phyloP scores from a whole-genome alignment of 352 stramenopile genomes.

The Phytophthora citricola region DNA sequence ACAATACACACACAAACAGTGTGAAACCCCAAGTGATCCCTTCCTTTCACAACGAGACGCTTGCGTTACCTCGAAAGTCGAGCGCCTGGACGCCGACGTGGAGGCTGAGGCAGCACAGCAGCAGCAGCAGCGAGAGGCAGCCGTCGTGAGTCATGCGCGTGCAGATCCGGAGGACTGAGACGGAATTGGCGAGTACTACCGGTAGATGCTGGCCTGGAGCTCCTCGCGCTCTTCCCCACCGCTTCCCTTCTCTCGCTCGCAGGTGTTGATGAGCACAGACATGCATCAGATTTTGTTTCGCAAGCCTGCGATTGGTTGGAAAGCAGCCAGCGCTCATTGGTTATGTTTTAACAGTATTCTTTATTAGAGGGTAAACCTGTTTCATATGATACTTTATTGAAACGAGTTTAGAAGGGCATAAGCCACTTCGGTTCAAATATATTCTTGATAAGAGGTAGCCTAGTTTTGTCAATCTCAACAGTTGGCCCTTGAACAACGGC shows the following conservation, averaged over 20 bases:
- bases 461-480: not conserved
- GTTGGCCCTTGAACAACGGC: constrained; percentile 9
- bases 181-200: constrained; percentile 11
- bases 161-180: not conserved
- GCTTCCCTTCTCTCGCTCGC: constrained; percentile 21
- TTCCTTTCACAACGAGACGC: constrained; percentile 13
- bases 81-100: constrained; percentile 18
- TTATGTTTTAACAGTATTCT: too few relatives aligned
- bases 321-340: not conserved
- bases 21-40: constrained; percentile 17
- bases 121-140: constrained; percentile 9
- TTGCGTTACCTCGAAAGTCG: constrained; percentile 22
- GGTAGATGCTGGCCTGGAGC: not conserved
- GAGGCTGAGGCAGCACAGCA: constrained; percentile 22
- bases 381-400: too few relatives aligned
- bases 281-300: constrained; percentile 16
- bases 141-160: constrained; percentile 15
- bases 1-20: not conserved
- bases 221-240: constrained; percentile 14
- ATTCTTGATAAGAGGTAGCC: too few relatives aligned
- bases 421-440: too few relatives aligned
- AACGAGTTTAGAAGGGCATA: too few relatives aligned
- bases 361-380: too few relatives aligned
- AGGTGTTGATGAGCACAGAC: constrained; percentile 23
- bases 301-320: constrained; percentile 10